Conservation (phyloP, 805 yeast species). For the Metschnikowia peoriensis region DNA sequence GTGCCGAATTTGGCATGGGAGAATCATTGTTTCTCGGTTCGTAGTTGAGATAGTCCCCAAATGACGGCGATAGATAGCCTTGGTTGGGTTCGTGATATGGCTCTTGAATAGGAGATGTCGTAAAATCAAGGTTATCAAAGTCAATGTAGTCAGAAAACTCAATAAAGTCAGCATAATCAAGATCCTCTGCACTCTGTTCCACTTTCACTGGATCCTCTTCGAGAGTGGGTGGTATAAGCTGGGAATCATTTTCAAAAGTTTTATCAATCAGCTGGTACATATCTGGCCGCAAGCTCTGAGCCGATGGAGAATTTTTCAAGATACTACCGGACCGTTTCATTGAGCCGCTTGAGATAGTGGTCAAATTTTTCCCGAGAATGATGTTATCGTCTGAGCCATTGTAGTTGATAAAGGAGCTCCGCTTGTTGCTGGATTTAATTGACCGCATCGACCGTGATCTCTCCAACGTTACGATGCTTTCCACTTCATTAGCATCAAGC, state of each 20-base stretch:
- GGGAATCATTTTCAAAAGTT: neutral
- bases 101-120: conserved; percentile 8
- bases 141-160: conserved; percentile 43
- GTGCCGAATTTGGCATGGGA: neutral
- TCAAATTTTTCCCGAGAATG: conserved; percentile 24
- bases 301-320: conserved; percentile 34
- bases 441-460: conserved; percentile 62
- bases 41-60: neutral
- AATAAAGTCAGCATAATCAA: conserved; percentile 30
- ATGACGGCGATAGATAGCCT: neutral
- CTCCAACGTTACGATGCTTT: conserved; percentile 70
- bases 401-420: conserved; percentile 41
- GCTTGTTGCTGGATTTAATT: conserved; percentile 31
- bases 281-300: conserved; percentile 20
- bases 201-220: neutral
- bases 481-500: conserved; percentile 64
- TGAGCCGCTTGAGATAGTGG: conserved; percentile 17
- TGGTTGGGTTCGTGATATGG: neutral
- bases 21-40: neutral
- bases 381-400: conserved; percentile 42
- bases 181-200: conserved; percentile 2
- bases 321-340: conserved; percentile 38
- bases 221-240: neutral
- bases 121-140: conserved; percentile 35
- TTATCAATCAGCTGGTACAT: conserved; percentile 8